Percentiles rank a stretch among this genome's conserved stretches.
Conservation (phyloP, 192 early-diverging fungal species). For the Coemansia sp. region DNA sequence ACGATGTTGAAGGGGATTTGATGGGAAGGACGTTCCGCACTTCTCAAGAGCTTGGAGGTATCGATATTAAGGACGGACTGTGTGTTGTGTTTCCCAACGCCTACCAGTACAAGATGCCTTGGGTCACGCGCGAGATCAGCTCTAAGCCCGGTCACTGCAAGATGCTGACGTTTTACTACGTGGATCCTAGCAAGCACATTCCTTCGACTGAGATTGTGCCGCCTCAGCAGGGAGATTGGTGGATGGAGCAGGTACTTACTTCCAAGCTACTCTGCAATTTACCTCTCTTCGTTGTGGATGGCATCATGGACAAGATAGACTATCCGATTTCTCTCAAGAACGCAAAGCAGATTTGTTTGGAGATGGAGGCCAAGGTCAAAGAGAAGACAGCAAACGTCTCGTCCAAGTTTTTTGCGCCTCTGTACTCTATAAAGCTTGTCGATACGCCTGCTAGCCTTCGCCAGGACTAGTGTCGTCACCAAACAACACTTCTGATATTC, state of each 20-base stretch:
- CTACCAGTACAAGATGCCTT: constrained; percentile 58
- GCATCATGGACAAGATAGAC: constrained; percentile 14
- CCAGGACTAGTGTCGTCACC: too few relatives aligned
- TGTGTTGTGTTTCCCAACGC: too few relatives aligned
- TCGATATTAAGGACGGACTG: constrained; percentile 42
- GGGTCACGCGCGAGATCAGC: constrained; percentile 49
- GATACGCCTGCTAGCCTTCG: too few relatives aligned
- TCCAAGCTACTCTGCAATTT: constrained; percentile 1
- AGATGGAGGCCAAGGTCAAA: not conserved
- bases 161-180: constrained; percentile 62
- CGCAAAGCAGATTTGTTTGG: too few relatives aligned
- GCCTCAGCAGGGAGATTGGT: too few relatives aligned
- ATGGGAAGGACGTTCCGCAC: constrained; percentile 20
- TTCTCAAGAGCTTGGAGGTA: constrained; percentile 38
- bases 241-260: not conserved
- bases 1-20: constrained; percentile 4
- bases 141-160: constrained; percentile 57
- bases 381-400: not conserved
- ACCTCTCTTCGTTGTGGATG: constrained; percentile 12
- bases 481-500: too few relatives aligned
- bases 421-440: too few relatives aligned
- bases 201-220: constrained; percentile 55
- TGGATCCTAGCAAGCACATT: constrained; percentile 17
- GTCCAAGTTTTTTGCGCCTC: not conserved
- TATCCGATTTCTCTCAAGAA: too few relatives aligned